Evolutionary conservation across 1,284 basidiomycete species (phyloP).

Genomic region (Marasmius fiardii): DNA sequence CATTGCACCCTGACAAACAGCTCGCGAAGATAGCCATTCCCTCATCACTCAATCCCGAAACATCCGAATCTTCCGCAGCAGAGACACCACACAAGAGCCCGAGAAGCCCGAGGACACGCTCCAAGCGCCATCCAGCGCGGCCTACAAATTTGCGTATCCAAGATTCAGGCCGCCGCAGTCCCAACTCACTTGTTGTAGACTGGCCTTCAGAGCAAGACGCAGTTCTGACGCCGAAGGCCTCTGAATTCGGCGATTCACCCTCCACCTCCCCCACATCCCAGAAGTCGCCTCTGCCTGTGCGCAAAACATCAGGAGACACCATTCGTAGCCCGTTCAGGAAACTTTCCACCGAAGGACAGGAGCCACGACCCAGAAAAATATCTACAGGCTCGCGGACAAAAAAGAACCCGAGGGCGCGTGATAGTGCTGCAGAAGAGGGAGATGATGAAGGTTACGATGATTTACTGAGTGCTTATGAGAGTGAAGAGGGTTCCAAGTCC

Average conservation of each 20-base stretch:
- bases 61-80: constrained; percentile 46
- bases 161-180: constrained; percentile 25
- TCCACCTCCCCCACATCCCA: constrained; percentile 29
- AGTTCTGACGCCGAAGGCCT: constrained; percentile 52
- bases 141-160: constrained; percentile 46
- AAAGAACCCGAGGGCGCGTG: constrained; percentile 32
- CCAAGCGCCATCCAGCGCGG: constrained; percentile 44
- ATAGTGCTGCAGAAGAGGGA: constrained; percentile 67
- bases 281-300: constrained; percentile 29
- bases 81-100: constrained; percentile 33
- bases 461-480: constrained; percentile 74
- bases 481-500: constrained; percentile 41
- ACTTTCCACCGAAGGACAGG: constrained; percentile 37
- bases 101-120: constrained; percentile 42
- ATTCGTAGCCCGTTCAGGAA: constrained; percentile 36
- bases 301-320: constrained; percentile 32
- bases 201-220: constrained; percentile 52
- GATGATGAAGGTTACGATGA: constrained; percentile 80
- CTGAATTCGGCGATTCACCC: constrained; percentile 39
- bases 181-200: constrained; percentile 46
- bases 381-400: constrained; percentile 27
- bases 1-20: constrained; percentile 22
- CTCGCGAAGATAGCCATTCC: constrained; percentile 36
- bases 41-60: constrained; percentile 20
- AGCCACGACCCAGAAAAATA: constrained; percentile 32